A percentile compares a stretch with the other conserved stretches of the same genome.
Conservation (phyloP, 2,329 filamentous ascomycete species). For the Hymenoscyphus salicellus region DNA sequence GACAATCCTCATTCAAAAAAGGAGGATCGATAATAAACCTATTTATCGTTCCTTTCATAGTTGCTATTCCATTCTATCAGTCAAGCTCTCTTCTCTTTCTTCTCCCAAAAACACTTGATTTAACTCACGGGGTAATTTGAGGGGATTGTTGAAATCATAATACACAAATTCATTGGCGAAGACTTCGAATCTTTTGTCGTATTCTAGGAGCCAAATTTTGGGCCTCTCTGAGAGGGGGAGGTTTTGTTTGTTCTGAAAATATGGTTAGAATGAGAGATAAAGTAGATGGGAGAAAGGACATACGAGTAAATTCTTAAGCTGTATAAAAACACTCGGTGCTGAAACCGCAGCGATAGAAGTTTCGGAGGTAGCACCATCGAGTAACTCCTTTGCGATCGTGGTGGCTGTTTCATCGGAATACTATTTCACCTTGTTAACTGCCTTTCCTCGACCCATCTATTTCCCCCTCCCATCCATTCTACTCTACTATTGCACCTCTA, state of each 20-base stretch:
- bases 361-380: constrained; percentile 56
- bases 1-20: constrained; percentile 76
- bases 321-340: constrained; percentile 73
- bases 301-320: constrained; percentile 68
- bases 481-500: neutral
- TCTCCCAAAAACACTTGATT: neutral
- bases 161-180: constrained; percentile 67
- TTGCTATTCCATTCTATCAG: constrained; percentile 33
- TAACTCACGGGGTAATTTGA: constrained; percentile 57
- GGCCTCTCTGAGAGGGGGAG: constrained; percentile 43
- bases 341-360: constrained; percentile 68
- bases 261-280: neutral
- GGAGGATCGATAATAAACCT: constrained; percentile 74
- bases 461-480: neutral
- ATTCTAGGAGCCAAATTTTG: constrained; percentile 66
- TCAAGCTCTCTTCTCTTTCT: neutral
- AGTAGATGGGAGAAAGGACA: constrained; percentile 24
- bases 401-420: constrained; percentile 71
- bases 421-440: constrained; percentile 38
- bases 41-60: constrained; percentile 62
- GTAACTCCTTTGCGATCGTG: constrained; percentile 60
- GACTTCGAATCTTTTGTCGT: constrained; percentile 68
- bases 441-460: neutral
- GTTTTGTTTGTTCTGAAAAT: constrained; percentile 19
- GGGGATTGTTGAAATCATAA: constrained; percentile 71